A percentile compares a stretch with the other conserved stretches of the same genome.
Evolutionary conservation across 257 asterid genomes (phyloP).

Genomic region (Nicotiana noctiflora): DNA sequence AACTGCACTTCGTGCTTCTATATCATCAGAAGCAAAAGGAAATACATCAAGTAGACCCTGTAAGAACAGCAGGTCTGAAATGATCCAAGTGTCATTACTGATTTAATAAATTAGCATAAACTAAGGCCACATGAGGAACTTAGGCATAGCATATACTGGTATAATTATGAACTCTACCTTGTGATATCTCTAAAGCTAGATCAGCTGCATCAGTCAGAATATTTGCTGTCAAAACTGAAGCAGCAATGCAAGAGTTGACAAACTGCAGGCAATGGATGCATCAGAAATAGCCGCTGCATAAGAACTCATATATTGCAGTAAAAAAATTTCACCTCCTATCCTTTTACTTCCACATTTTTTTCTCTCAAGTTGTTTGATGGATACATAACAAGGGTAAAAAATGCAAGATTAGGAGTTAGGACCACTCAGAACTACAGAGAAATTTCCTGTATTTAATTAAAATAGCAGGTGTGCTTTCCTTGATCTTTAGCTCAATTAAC

Average conservation of each 20-base stretch:
- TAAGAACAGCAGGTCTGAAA: conserved; percentile 54
- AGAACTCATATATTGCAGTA: background rate
- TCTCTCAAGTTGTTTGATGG: conserved; percentile 9
- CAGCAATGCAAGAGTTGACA: conserved; percentile 70
- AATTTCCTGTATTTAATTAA: background rate
- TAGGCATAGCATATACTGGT: background rate
- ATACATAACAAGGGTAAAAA: background rate
- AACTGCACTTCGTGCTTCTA: conserved; percentile 66
- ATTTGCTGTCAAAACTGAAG: conserved; percentile 71
- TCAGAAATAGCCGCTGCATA: background rate
- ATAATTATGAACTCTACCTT: conserved; percentile 31
- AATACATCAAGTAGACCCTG: conserved; percentile 65
- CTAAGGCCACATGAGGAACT: background rate
- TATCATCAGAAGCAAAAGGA: conserved; percentile 60
- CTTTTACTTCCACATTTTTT: conserved; percentile 1
- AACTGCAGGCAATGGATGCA: conserved; percentile 39
- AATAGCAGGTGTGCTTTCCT: background rate
- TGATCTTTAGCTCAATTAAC: background rate
- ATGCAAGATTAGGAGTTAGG: background rate
- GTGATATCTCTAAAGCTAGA: conserved; percentile 48
- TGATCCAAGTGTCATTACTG: conserved; percentile 16
- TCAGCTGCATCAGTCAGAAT: conserved; percentile 53
- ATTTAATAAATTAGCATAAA: conserved; percentile 4
- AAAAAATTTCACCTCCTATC: background rate
- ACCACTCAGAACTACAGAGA: background rate